Evolutionary conservation across 1,139 yeast species (phyloP), one percentile per base, ranked within the genome.

Genomic region (Komagataea norvegica): DNA sequence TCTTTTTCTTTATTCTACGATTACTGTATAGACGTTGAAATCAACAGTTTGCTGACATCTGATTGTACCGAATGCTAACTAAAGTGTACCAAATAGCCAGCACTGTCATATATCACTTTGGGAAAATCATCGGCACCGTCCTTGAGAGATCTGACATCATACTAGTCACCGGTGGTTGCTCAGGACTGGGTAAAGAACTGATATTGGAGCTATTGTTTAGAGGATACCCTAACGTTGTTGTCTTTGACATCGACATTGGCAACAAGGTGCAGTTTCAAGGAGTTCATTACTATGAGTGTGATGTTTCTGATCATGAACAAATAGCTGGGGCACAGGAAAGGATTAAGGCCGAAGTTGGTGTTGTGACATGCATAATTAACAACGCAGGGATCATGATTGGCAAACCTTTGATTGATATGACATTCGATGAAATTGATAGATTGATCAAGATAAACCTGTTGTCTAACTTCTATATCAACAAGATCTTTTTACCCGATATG

Each of bases 381-480:
- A 88, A 89, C 56, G 96, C 96, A 1, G 97, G 85, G 0, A 71
- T 86, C 30, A 68, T 77, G 20, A 66, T 68, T 8, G 88, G 87
- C 0, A 73, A 75, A 42, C 54, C 77, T 0, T 55, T 88, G 4
- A 50, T 75, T 6, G 76, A 78, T 8, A 59, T 79, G 37, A 55
- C 70, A 4, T 70, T 68, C 41, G 72, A 67, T 1, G 86, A 80
- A 37, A 74, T 88, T 40, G 79, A 79, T 38, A 62, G 61, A 26
- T 72, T 79, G 2, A 62, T 89, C 31, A 68, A 72, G 19, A 79
- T 85, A 16, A 88, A 89, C 48, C 65, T 86, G 33, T 48, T 77
- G 13, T 77, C 95, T 2, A 74, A 80, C 43, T 82, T 84, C 55
- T 76, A 78, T 50, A 76, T 89, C 37, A 73, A 77, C 46, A 77